Evolutionary conservation across 2,329 filamentous ascomycete species (phyloP), one percentile per base, ranked within the genome.

Genomic region (Fusarium nodosum): DNA sequence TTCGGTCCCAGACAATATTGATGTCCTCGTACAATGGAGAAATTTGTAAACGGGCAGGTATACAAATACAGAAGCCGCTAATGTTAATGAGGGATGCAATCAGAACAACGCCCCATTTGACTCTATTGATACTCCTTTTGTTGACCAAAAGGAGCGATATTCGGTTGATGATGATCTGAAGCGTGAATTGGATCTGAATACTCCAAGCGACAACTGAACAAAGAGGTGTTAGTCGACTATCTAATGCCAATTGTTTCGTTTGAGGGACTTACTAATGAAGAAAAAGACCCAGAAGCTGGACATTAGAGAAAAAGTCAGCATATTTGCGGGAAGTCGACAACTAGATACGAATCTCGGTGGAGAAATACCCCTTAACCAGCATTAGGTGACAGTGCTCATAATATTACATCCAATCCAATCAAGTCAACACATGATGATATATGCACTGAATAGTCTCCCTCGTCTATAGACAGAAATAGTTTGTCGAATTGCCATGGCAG

Each of bases 271-370:
- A 72, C 70, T 41, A 10, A 73, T 56, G 13, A 41, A 11, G 28
- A 73, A 68, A 30, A 54, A 73, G 30, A 73, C 51, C 68, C 70
- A 69, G 20, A 73, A 73, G 31, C 71, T 73, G n/a, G 15, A 13
- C 4, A 20, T 1, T 10, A 5, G 3, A n/a, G 56, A 64, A 10
- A 10, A 36, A 5, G 30, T 71, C 24, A 67, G 58, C 30, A 33
- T 11, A 5, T 20, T 13, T 8, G 9, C 7, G n/a, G 2, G 5
- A 15, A 16, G 16, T 9, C 18, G 16, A 4, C 12, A 3, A n/a
- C 6, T 7, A 6, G 12, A 28, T 9, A 42, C 59, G 16, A 53
- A 68, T 66, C 71, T 72, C 22, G 71, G 61, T 8, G 30, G 15
- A 16, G 72, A 54, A 30, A 45, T 52, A 0, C 69, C 64, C 11